Evolutionary conservation across 805 yeast genomes (phyloP), one percentile per base, ranked within the genome.

Genomic region (Saccharomycopsis selenospora): DNA sequence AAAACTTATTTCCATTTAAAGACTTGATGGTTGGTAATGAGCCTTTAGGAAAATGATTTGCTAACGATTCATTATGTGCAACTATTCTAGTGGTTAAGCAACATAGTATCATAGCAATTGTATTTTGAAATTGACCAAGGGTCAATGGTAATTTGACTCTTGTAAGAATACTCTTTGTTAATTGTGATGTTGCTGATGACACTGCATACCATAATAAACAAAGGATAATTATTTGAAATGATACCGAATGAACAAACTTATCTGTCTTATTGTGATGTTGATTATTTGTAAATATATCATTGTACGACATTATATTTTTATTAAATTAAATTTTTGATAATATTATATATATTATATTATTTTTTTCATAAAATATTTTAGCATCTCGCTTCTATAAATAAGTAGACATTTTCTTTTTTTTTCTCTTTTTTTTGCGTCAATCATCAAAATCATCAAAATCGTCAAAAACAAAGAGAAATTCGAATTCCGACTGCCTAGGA

Each of bases 161-260:
- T 14, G 57, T 51, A 43, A 69, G 56, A 18, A 68, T 65, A 13
- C 59, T 33, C 46, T 65, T 67, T 10, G 71, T 65, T 43, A 67
- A 56, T 50, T 68, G 72, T 4, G 72, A 64, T 17, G 72, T 68
- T 23, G 64, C 51, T 13, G 72, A 64, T 38, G 70, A 68, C 40
- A 66, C 59, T 33, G 56, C 50, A 53, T 69, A 69, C 73, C 73
- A 69, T 45, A 60, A 33, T 18, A 66, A 48, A 48, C 73, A 69
- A 13, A 66, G 53, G 3, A 60, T 45, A 2, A 63, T 50, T 3
- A 65, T 65, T 46, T 55, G 57, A 28, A 63, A 48, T 48, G 66
- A 61, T 26, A 62, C 55, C 13, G 66, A 66, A 13, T 69, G 66
- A 4, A 59, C 33, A 4, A 42, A 40, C 38, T 33, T 33, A 5